Conservation (phyloP, 805 yeast genomes). For the Ogataea zsoltii region DNA sequence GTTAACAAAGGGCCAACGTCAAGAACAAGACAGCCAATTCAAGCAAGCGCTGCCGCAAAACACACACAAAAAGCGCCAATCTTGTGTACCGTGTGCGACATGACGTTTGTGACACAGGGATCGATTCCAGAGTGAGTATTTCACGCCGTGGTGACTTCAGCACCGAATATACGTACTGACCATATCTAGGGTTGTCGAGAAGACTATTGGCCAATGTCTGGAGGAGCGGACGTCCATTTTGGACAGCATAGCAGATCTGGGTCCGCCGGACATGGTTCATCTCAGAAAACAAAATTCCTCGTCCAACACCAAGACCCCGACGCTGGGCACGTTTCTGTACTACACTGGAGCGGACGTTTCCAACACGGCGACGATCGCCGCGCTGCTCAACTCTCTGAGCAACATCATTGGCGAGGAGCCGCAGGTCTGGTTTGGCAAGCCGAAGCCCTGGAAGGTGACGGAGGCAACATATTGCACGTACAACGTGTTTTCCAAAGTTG, state of each 20-base stretch:
- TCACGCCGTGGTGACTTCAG: too few species aligned
- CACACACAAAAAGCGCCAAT: too few species aligned
- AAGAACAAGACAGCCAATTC: too few species aligned
- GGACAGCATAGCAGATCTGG: constrained; percentile 61
- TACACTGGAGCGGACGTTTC: constrained; percentile 76
- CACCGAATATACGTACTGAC: too few species aligned
- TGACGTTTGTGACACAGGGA: constrained; percentile 51
- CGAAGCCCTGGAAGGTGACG: constrained; percentile 67
- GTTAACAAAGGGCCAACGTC: not conserved
- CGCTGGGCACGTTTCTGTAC: constrained; percentile 71
- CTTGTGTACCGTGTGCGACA: constrained; percentile 9
- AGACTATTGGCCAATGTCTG: constrained; percentile 49
- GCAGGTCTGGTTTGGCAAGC: constrained; percentile 81
- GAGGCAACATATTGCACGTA: constrained; percentile 68
- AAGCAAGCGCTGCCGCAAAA: too few species aligned
- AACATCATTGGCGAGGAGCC: constrained; percentile 59
- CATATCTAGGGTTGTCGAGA: constrained; percentile 49
- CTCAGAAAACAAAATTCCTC: constrained; percentile 41
- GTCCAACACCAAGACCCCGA: constrained; percentile 39
- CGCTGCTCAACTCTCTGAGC: constrained; percentile 66
- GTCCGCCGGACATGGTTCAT: constrained; percentile 68
- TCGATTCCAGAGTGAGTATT: constrained; percentile 63
- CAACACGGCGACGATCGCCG: constrained; percentile 76
- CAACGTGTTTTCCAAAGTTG: constrained; percentile 61
- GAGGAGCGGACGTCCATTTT: constrained; percentile 65